Evolutionary conservation across 352 stramenopile species (phyloP).

Genomic region (Phytophthora fragariaefolia): DNA sequence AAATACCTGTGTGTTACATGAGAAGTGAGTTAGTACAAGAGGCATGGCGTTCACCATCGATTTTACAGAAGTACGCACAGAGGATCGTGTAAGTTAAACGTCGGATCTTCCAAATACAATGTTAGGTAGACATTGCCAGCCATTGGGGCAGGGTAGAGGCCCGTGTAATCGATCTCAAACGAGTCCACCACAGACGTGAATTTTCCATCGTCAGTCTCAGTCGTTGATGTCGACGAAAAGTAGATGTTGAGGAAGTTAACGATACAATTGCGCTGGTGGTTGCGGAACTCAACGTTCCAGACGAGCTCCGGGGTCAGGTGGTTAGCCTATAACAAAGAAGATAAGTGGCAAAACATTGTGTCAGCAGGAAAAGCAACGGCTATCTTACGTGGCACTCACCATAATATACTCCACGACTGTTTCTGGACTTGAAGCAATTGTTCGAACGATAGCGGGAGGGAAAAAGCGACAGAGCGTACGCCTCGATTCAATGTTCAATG

Average conservation of each 20-base stretch:
- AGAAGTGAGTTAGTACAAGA: background rate
- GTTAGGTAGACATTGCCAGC: slow-evolving; percentile 92
- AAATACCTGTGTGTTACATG: slow-evolving; percentile 60
- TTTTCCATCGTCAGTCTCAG: slow-evolving; percentile 46
- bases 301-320: slow-evolving; percentile 95
- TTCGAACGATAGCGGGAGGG: slow-evolving; percentile 61
- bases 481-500: slow-evolving; percentile 58
- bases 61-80: slow-evolving; percentile 55
- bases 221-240: slow-evolving; percentile 61
- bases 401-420: slow-evolving; percentile 67
- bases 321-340: slow-evolving; percentile 71
- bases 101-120: slow-evolving; percentile 94
- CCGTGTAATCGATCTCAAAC: slow-evolving; percentile 79
- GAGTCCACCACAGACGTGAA: slow-evolving; percentile 54
- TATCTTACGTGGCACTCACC: slow-evolving; percentile 31
- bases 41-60: background rate
- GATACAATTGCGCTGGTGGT: slow-evolving; percentile 79
- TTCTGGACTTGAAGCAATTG: slow-evolving; percentile 58
- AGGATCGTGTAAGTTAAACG: slow-evolving; percentile 92
- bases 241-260: slow-evolving; percentile 81
- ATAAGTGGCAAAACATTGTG: slow-evolving; percentile 7
- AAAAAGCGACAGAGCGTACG: slow-evolving; percentile 75
- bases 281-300: slow-evolving; percentile 91
- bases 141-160: slow-evolving; percentile 71
- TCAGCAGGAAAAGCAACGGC: background rate